Evolutionary conservation across 148 eudicot species (phyloP).

Genomic region (Spergularia marina): DNA sequence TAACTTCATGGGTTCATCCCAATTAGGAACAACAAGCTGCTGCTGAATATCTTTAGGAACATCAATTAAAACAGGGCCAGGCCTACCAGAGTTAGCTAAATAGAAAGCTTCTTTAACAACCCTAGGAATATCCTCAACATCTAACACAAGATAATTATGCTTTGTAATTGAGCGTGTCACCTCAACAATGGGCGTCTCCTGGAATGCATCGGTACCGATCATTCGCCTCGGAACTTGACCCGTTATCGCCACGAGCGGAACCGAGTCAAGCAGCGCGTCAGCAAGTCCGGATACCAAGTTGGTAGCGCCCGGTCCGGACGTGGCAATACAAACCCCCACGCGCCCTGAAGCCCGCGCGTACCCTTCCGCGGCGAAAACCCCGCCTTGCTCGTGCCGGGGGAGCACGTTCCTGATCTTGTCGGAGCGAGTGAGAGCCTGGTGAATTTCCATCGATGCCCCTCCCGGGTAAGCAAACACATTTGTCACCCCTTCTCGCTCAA

Average conservation of each 20-base stretch:
- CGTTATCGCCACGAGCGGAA: slow-evolving; percentile 79
- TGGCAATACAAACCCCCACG: slow-evolving; percentile 94
- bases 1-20: slow-evolving; percentile 60
- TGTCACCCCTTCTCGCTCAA: slow-evolving; percentile 76
- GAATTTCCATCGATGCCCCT: slow-evolving; percentile 90
- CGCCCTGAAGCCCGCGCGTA: slow-evolving; percentile 79
- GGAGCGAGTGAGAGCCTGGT: slow-evolving; percentile 85
- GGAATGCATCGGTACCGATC: slow-evolving; percentile 93
- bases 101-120: slow-evolving; percentile 79
- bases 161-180: slow-evolving; percentile 83
- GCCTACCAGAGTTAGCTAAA: slow-evolving; percentile 67
- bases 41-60: slow-evolving; percentile 91
- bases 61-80: slow-evolving; percentile 86
- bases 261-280: slow-evolving; percentile 77
- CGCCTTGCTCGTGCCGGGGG: slow-evolving; percentile 95
- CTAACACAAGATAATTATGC: slow-evolving; percentile 74
- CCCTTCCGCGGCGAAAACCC: slow-evolving; percentile 85
- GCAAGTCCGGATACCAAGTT: slow-evolving; percentile 80
- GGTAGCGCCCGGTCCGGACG: slow-evolving; percentile 94
- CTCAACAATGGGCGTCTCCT: slow-evolving; percentile 95
- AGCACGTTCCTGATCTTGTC: slow-evolving; percentile 55
- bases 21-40: slow-evolving; percentile 65
- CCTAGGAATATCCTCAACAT: slow-evolving; percentile 83
- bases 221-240: slow-evolving; percentile 85
- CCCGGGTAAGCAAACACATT: slow-evolving; percentile 91